These are phyloP conservation scores for Daldinia sp. DNA, from an alignment of 2,329 filamentous ascomycete genomes.

Conservation along the genomic window DNA sequence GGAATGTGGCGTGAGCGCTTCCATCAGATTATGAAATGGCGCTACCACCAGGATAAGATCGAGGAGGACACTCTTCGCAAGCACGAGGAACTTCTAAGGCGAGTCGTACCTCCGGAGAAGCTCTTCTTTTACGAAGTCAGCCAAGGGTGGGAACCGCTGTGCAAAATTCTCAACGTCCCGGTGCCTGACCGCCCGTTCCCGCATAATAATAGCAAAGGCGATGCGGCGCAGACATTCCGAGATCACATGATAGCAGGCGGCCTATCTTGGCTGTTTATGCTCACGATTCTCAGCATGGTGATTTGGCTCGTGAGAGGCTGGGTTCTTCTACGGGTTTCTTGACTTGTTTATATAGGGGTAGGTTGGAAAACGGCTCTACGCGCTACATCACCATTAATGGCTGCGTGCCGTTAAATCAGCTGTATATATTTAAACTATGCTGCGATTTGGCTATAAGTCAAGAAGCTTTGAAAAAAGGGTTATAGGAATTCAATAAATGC, in stretches of 20 bases:
- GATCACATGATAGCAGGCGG: slow-evolving; percentile 42
- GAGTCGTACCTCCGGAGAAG: slow-evolving; percentile 47
- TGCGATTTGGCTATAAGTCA: background rate
- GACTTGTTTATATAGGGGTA: background rate
- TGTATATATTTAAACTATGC: background rate
- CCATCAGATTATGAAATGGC: slow-evolving; percentile 44
- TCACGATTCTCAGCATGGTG: slow-evolving; percentile 37
- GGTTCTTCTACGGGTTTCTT: slow-evolving; percentile 22
- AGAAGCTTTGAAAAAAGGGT: background rate
- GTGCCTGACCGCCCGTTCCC: slow-evolving; percentile 48
- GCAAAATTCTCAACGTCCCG: slow-evolving; percentile 48
- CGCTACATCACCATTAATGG: background rate
- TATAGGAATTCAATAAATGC: background rate
- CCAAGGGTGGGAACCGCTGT: slow-evolving; percentile 49
- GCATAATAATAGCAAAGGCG: slow-evolving; percentile 48
- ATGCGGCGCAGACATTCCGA: slow-evolving; percentile 41
- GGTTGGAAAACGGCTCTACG: background rate
- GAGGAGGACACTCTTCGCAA: slow-evolving; percentile 43
- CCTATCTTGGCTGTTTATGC: slow-evolving; percentile 43
- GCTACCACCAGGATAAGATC: slow-evolving; percentile 46
- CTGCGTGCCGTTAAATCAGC: background rate
- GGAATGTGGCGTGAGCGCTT: slow-evolving; percentile 46
- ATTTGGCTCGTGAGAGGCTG: slow-evolving; percentile 35
- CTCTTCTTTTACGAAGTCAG: slow-evolving; percentile 49
- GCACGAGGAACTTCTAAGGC: slow-evolving; percentile 46